Conservation (phyloP, 2,329 filamentous ascomycete species). For the Fusarium redolens region DNA sequence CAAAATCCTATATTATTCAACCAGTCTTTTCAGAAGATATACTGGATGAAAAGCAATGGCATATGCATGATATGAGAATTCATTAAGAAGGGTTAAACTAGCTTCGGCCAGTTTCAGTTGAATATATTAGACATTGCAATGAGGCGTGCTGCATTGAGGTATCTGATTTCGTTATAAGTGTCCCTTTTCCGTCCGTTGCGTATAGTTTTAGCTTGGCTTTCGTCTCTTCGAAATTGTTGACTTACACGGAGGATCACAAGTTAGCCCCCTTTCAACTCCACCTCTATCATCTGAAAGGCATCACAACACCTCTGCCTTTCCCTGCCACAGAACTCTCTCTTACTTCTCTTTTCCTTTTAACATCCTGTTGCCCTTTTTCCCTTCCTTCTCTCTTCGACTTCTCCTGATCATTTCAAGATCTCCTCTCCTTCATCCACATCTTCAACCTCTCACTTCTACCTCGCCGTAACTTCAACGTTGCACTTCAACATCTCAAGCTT, state of each 20-base stretch:
- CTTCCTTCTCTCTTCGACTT: not conserved
- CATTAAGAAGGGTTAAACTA: not conserved
- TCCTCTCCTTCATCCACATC: not conserved
- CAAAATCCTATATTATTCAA: not conserved
- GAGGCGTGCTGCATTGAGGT: not conserved
- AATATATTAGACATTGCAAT: not conserved
- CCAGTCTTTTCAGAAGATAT: not conserved
- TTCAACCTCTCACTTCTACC: not conserved
- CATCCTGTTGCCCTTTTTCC: not conserved
- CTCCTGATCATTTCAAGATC: too few species aligned
- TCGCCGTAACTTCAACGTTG: not conserved
- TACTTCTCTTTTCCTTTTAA: not conserved
- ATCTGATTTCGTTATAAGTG: not conserved
- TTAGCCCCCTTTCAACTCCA: constrained; percentile 9
- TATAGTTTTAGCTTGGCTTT: not conserved
- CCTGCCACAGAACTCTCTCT: not conserved
- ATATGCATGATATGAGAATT: not conserved
- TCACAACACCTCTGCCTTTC: constrained; percentile 2
- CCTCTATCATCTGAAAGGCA: constrained; percentile 6
- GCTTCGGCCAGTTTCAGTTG: not conserved
- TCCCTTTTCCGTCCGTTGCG: constrained; percentile 6
- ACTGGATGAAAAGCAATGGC: not conserved
- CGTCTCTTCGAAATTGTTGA: constrained; percentile 2
- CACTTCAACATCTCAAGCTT: not conserved
- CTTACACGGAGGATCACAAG: constrained; percentile 19